phyloP scores from a whole-genome alignment of 305 asterid genomes.

The Fraxinus velutina region DNA sequence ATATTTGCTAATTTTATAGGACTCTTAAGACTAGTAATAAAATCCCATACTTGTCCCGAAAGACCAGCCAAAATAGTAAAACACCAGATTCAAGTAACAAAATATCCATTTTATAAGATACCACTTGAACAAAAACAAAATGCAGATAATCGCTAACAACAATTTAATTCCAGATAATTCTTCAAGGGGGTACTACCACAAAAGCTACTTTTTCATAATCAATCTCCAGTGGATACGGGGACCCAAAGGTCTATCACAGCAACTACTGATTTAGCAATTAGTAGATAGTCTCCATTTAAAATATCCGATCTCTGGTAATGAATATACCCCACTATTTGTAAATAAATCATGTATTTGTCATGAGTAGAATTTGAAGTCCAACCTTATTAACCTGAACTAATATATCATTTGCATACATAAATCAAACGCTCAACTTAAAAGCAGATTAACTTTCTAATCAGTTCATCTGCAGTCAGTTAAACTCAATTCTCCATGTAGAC shows the following conservation, averaged over 20 bases:
- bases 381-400: neutral
- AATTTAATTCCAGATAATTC: neutral
- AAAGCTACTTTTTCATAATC: neutral
- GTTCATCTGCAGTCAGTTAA: neutral
- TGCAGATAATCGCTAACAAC: neutral
- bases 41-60: neutral
- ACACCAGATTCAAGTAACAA: neutral
- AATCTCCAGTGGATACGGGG: neutral
- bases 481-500: conserved; percentile 1
- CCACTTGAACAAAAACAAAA: neutral
- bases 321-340: neutral
- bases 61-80: neutral
- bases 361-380: neutral
- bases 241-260: neutral
- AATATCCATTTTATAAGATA: neutral
- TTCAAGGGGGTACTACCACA: neutral
- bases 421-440: neutral
- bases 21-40: neutral
- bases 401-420: neutral
- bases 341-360: neutral
- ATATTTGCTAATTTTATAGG: neutral
- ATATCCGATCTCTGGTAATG: neutral
- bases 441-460: neutral
- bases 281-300: neutral
- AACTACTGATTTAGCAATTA: neutral